Conservation (phyloP, 805 yeast genomes). For the Kazachstania kunashirensis region DNA sequence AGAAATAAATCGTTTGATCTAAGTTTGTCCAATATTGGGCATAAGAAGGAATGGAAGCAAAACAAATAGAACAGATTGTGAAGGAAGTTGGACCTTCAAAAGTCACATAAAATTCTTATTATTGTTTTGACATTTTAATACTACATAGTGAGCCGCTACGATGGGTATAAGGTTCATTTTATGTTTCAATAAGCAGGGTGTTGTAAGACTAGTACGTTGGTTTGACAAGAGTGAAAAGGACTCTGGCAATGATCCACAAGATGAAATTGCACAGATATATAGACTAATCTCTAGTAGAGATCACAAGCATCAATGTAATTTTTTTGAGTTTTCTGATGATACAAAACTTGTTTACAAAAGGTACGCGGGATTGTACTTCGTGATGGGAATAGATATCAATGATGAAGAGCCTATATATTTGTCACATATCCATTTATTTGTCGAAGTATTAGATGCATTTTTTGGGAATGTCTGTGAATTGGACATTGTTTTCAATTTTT, state of each 20-base stretch:
- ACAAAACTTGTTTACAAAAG: slow-evolving; percentile 72
- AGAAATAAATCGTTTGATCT: too few relatives aligned
- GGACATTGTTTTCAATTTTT: slow-evolving; percentile 86
- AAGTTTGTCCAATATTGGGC: too few relatives aligned
- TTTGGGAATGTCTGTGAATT: slow-evolving; percentile 89
- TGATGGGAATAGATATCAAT: slow-evolving; percentile 66
- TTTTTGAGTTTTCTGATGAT: slow-evolving; percentile 56
- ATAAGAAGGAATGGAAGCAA: too few relatives aligned
- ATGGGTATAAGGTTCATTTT: slow-evolving; percentile 78
- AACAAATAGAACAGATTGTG: too few relatives aligned
- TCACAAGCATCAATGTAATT: slow-evolving; percentile 72
- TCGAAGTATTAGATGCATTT: slow-evolving; percentile 76
- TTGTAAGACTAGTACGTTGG: slow-evolving; percentile 78
- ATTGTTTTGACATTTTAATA: too few relatives aligned
- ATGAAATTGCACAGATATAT: slow-evolving; percentile 44
- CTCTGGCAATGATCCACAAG: slow-evolving; percentile 21
- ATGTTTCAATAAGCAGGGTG: slow-evolving; percentile 90
- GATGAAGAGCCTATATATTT: slow-evolving; percentile 79
- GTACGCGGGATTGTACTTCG: slow-evolving; percentile 85
- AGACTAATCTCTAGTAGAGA: slow-evolving; percentile 74
- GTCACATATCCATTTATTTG: slow-evolving; percentile 79
- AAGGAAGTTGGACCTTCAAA: too few relatives aligned
- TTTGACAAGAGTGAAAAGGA: slow-evolving; percentile 32
- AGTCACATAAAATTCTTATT: too few relatives aligned
- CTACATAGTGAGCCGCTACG: too few relatives aligned